Evolutionary conservation across 1,139 yeast species (phyloP).

Genomic region (Yamadazyma atlantica): DNA sequence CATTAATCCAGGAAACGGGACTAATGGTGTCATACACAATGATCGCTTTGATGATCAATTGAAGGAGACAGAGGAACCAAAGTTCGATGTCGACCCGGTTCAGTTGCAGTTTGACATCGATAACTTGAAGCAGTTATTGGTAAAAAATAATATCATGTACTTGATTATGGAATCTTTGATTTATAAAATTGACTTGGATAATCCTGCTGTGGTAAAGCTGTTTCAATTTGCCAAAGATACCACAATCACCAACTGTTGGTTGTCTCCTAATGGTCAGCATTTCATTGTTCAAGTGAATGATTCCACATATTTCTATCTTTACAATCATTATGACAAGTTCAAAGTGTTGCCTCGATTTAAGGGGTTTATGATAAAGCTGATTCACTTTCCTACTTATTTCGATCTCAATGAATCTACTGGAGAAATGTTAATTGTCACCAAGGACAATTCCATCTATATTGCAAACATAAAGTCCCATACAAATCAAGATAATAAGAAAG

Average conservation of each 20-base stretch:
- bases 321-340: slow-evolving; percentile 30
- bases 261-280: slow-evolving; percentile 40
- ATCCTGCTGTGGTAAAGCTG: slow-evolving; percentile 36
- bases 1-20: background rate
- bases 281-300: slow-evolving; percentile 30
- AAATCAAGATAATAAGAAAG: slow-evolving; percentile 29
- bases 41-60: background rate
- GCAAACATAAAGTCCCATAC: slow-evolving; percentile 28
- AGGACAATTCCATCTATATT: slow-evolving; percentile 30
- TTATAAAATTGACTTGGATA: slow-evolving; percentile 34
- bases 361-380: slow-evolving; percentile 23
- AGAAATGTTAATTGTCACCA: slow-evolving; percentile 30
- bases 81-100: slow-evolving; percentile 40
- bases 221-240: slow-evolving; percentile 23
- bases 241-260: slow-evolving; percentile 32
- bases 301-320: slow-evolving; percentile 30
- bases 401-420: slow-evolving; percentile 18
- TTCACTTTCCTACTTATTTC: slow-evolving; percentile 23
- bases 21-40: background rate
- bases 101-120: slow-evolving; percentile 41
- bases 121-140: slow-evolving; percentile 26
- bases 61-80: slow-evolving; percentile 16
- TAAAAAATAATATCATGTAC: slow-evolving; percentile 36
- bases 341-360: slow-evolving; percentile 35
- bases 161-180: slow-evolving; percentile 24